Conservation (phyloP, 2,329 filamentous ascomycete species). For the Bertia moriformis region DNA sequence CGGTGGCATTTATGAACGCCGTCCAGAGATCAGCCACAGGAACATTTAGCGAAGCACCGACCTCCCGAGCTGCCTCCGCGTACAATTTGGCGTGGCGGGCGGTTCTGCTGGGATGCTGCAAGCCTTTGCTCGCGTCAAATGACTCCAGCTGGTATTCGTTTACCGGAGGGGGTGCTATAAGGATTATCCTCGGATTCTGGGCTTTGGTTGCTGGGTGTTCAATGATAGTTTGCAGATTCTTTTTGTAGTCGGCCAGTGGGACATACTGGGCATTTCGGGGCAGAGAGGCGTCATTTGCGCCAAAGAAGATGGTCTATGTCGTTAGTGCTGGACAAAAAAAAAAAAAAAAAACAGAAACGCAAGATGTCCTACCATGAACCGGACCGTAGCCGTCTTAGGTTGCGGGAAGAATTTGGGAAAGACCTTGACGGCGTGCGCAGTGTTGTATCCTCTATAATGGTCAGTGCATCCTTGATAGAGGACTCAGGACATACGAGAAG, state of each 20-base stretch:
- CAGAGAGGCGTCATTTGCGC: not conserved
- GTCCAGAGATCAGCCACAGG: not conserved
- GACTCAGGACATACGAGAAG: not conserved
- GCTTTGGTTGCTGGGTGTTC: not conserved
- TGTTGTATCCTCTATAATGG: not conserved
- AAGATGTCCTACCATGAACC: not conserved
- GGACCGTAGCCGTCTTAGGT: not conserved
- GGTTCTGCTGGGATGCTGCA: not conserved
- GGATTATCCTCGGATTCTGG: not conserved
- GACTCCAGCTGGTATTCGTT: constrained; percentile 1
- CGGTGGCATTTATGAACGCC: not conserved
- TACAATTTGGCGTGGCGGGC: not conserved
- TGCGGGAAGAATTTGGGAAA: not conserved
- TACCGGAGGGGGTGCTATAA: not conserved
- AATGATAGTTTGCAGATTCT: not conserved
- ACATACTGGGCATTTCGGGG: not conserved
- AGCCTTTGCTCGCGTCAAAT: not conserved
- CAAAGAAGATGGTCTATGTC: constrained; percentile 1
- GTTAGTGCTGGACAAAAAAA: not conserved
- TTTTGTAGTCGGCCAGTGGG: not conserved
- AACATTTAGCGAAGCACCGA: not conserved
- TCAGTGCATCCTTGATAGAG: not conserved
- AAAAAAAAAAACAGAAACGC: not conserved
- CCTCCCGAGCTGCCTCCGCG: not conserved
- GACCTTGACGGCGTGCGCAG: not conserved